phyloP scores from a whole-genome alignment of 228 moss, liverwort and hornwort species.

The Sphagnum magellanicum region DNA sequence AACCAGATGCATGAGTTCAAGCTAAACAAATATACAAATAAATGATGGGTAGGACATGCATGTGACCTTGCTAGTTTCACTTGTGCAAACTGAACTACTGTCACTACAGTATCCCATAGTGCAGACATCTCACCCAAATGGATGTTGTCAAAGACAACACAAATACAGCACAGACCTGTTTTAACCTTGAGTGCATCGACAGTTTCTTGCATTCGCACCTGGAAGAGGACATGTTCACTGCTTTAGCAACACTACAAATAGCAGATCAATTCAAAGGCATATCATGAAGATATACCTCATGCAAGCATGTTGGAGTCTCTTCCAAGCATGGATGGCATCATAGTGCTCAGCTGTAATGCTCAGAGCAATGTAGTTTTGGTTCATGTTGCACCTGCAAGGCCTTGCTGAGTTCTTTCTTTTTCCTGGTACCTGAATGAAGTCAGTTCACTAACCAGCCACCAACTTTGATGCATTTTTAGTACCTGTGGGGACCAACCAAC shows the following conservation, averaged over 20 bases:
- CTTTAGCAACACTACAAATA: neutral
- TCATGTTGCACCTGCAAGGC: no score
- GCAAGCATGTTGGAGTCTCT: neutral
- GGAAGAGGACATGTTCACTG: no score
- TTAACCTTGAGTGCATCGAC: constrained; percentile 86
- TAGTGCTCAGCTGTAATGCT: no score
- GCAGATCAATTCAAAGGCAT: neutral
- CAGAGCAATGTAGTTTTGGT: no score
- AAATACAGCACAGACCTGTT: constrained; percentile 44
- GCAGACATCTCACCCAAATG: neutral
- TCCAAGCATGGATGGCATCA: no score
- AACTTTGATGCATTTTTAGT: no score
- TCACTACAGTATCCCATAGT: no score
- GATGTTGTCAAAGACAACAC: neutral
- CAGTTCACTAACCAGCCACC: no score
- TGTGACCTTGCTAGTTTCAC: neutral
- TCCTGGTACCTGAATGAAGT: no score
- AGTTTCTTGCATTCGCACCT: constrained; percentile 85
- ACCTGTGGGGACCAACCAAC: no score
- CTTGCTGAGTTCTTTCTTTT: no score
- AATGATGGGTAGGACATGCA: no score
- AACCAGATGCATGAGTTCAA: neutral
- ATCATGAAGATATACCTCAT: neutral
- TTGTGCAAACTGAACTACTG: neutral
- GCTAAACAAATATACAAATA: neutral